Percentiles rank a stretch among this genome's conserved stretches.
Evolutionary conservation across 352 stramenopile genomes (phyloP).

Genomic region (Globisporangium middletonii): DNA sequence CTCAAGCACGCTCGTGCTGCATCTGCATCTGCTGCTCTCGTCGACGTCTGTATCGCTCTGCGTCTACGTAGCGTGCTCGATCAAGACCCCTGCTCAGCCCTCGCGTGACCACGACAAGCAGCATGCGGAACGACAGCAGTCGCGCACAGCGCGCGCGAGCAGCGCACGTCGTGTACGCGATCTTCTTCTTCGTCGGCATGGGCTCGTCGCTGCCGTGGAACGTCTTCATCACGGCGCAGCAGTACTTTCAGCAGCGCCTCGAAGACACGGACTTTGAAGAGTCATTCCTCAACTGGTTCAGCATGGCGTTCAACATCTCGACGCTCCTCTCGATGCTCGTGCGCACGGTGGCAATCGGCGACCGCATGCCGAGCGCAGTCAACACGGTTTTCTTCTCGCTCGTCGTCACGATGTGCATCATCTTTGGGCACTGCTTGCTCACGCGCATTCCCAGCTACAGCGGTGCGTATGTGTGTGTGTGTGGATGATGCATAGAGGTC

Average conservation of each 20-base stretch:
- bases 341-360: conserved; percentile 48
- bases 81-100: no score
- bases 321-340: conserved; percentile 72
- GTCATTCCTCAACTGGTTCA: conserved; percentile 86
- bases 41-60: no score
- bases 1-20: not conserved
- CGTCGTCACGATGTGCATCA: conserved; percentile 59
- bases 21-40: no score
- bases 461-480: conserved; percentile 19
- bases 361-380: conserved; percentile 54
- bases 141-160: conserved; percentile 16
- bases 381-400: conserved; percentile 62
- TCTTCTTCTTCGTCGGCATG: conserved; percentile 79
- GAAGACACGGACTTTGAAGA: conserved; percentile 57
- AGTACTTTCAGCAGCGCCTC: conserved; percentile 71
- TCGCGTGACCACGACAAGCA: not conserved
- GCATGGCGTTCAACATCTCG: conserved; percentile 77
- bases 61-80: no score
- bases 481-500: not conserved
- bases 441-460: conserved; percentile 68
- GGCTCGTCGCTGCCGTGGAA: conserved; percentile 79
- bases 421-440: conserved; percentile 65
- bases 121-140: not conserved
- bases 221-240: conserved; percentile 80
- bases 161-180: conserved; percentile 44